Evolutionary conservation across 306 rosid species (phyloP), one percentile per base, ranked within the genome.

Genomic region (Rosa multiflora): DNA sequence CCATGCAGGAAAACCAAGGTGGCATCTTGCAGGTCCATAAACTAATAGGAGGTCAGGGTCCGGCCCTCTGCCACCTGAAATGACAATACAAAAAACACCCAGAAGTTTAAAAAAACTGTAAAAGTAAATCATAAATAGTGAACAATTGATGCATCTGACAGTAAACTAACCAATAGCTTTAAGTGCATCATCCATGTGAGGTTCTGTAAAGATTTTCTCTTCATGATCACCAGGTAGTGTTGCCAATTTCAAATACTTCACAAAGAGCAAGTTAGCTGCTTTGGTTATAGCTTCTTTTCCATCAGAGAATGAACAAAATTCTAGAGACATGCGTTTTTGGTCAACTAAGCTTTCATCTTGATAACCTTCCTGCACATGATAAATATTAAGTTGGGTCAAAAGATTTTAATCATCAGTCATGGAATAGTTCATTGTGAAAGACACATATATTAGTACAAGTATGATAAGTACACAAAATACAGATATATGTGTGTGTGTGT

Each of bases 1-100:
- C 98, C 98, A 94, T 61, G 97, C 91, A 70, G 98, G 95, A 83
- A 92, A 94, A 79, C 98, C 97, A 51, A 91, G 90, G 83, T 94
- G 98, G 86, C 97, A 91, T 84, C 98, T 91, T 52, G 84, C 87
- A 35, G 98, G 97, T 78, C 97, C 98, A 84, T 89, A 94, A 58
- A 88, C 92, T 79, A 92, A 86, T 73, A 94, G 85, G 75, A 94
- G 93, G 81, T 94, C 93, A 67, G 97, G 98, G 72, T 91, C 94
- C 17, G 89, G 90, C 40, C 97, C 97, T 78, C 84, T 84, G 56
- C 88, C 67, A 77, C 97, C 98, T 91, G 83, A 76, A 52, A 70
- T 73, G 44, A 76, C 68, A 80, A 67, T 2, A 72, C 77, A 76
- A 43, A n/a, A 32, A 47, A 47, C 37, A 61, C 61, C 78, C 42